A percentile compares a stretch with the other conserved stretches of the same genome.
Conservation (phyloP, 2,329 filamentous ascomycete genomes). For the Xylariaceae sp. region DNA sequence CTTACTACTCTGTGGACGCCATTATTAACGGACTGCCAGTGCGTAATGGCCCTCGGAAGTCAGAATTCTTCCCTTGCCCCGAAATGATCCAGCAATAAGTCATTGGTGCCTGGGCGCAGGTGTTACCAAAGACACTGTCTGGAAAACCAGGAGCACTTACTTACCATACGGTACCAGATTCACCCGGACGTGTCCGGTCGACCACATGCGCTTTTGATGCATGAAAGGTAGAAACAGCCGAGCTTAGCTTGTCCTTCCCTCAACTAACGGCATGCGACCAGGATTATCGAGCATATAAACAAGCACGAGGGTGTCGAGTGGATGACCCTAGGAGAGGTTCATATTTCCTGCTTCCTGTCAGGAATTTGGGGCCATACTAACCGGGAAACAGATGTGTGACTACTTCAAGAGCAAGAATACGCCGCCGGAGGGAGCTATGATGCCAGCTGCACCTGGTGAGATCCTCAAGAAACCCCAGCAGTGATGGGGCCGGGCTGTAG, state of each 20-base stretch:
- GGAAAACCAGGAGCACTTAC: background rate
- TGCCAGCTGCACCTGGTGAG: constrained; percentile 34
- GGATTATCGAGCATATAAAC: constrained; percentile 32
- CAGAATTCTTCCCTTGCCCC: too few species aligned
- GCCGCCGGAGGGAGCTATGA: constrained; percentile 47
- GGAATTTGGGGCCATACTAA: background rate
- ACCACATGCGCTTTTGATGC: constrained; percentile 34
- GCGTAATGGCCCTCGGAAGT: background rate
- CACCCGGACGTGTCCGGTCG: constrained; percentile 67
- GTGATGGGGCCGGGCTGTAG: too few species aligned
- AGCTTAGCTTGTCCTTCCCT: too few species aligned
- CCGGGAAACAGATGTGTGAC: constrained; percentile 54
- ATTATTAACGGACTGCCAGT: background rate
- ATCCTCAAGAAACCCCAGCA: too few species aligned
- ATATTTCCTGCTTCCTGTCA: background rate
- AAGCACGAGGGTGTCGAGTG: constrained; percentile 18
- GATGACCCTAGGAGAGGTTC: constrained; percentile 9
- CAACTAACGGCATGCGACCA: background rate
- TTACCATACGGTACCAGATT: constrained; percentile 30
- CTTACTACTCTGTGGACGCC: background rate
- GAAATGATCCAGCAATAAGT: too few species aligned
- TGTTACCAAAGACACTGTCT: too few species aligned
- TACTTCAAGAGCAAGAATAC: constrained; percentile 62
- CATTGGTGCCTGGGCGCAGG: too few species aligned
- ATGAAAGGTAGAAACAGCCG: constrained; percentile 7